A percentile compares a stretch with the other conserved stretches of the same genome.
Conservation (phyloP, 352 stramenopile genomes). For the Phytophthora megakarya region DNA sequence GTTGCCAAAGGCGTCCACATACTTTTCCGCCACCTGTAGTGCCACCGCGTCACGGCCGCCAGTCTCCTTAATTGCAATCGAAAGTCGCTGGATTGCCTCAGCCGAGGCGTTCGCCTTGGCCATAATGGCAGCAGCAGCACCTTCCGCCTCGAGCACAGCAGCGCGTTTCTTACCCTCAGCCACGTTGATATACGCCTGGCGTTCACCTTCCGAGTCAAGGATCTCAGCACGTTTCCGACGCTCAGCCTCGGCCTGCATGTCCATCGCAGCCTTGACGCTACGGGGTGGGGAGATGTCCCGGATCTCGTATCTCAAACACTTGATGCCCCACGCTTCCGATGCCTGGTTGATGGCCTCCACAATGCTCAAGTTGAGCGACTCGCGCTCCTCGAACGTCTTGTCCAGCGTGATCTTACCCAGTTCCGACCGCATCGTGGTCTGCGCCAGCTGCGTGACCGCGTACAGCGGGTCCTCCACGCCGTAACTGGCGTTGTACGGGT, state of each 20-base stretch:
- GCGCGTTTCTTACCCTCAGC: constrained; percentile 91
- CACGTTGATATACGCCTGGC: constrained; percentile 91
- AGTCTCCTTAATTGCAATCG: constrained; percentile 61
- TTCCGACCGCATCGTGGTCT: constrained; percentile 92
- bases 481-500: constrained; percentile 90
- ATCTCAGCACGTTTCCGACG: constrained; percentile 92
- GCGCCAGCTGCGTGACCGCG: constrained; percentile 90
- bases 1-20: constrained; percentile 91
- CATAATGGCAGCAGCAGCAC: constrained; percentile 85
- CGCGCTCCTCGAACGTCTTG: constrained; percentile 93
- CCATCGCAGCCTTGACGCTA: constrained; percentile 90
- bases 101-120: constrained; percentile 83
- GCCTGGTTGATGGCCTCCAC: constrained; percentile 92
- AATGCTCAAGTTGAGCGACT: constrained; percentile 92
- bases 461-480: constrained; percentile 89
- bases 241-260: constrained; percentile 93
- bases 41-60: constrained; percentile 83
- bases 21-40: constrained; percentile 91
- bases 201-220: constrained; percentile 90
- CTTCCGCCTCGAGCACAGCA: constrained; percentile 84
- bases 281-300: constrained; percentile 88
- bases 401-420: constrained; percentile 93
- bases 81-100: constrained; percentile 78
- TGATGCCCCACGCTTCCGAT: constrained; percentile 89
- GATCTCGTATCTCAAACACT: constrained; percentile 92